Base-by-base conservation (phyloP, 331 rosid species). In the Quercus lobata region DNA sequence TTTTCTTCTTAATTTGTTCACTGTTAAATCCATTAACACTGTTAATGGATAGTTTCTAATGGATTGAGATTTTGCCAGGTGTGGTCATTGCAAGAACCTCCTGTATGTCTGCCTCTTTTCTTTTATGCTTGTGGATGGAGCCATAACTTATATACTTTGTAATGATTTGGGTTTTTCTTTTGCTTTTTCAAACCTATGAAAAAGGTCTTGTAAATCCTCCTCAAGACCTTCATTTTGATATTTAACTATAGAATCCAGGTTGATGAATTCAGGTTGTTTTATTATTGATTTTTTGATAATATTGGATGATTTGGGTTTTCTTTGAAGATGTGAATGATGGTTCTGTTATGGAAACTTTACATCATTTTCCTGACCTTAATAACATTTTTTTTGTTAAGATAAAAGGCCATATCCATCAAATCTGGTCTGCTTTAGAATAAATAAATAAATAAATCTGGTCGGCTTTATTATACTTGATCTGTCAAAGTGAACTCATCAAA, bases 31-130 rank as follows among this genome's bases (percentile, higher is more conserved):
- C n/a, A n/a, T n/a, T n/a, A n/a, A n/a, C 37, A 79, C 24, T 22
- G 2, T 54, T 49, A 52, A 61, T 53, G 65, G 32, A 7, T 57
- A 19, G 32, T 53, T 75, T 61, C 84, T 83, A 34, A 73, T 78
- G 35, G 76, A 49, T 75, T 54, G 52, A 53, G 61, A 66, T 81
- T 76, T 70, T 79, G 30, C 56, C 88, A 95, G 99, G 99, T 93
- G 98, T 79, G 93, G 97, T 72, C 99, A 96, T 80, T 96, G 98
- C 92, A 91, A 90, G 85, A 84, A 75, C 76, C 99, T 76, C 97
- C 98, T 34, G 99, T 91, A 91, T 83, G 99, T 83, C 53, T 35
- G 14, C 72, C 76, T 60, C 76, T 71, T 82, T 69, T 56, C 69
- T 49, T 60, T 63, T 55, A 52, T 74, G 46, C 10, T 56, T 58